Evolutionary conservation across 208 protist genomes (phyloP), one percentile per base, ranked within the genome.

Genomic region (Willaertia magna): DNA sequence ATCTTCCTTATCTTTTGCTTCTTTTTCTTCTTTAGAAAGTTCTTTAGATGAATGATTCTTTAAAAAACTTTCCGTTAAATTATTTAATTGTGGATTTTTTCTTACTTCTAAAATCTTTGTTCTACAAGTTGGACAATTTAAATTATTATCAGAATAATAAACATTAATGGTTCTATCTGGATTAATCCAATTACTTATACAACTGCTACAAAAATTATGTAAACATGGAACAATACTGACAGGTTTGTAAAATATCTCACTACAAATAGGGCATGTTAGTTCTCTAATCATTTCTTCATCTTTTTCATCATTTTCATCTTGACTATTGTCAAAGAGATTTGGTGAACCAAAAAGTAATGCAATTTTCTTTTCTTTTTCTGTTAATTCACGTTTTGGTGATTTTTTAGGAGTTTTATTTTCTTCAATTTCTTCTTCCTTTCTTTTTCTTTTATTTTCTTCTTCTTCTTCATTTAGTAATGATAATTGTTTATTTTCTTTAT

Each of bases 121-220:
- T 67, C 90, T 88, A 87, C 94, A 96, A 87, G 93, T 88, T 14
- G 92, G 89, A 84, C 94, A 96, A n/a, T 61, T 90, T 12, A 26
- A 85, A 55, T 87, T 87, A 0, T 87, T 86, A 6, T 26, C 55
- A 18, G 4, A 67, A 67, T 34, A 67, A 34, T 12, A 67, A 67
- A 34, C 34, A 34, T 47, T 40, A 75, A 42, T 75, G 43, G 4
- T 79, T 74, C 26, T 20, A 34, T 74, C n/a, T 34, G 55, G 55
- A 42, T 88, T 46, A n/a, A 95, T 22, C 91, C 92, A 94, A 47
- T 84, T 79, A 85, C 90, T 94, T 85, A 96, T 91, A 87, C 94
- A 96, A 16, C 87, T 82, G 4, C 92, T 91, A 84, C 94, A 96
- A 85, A 94, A 95, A 51, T 93, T 91, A 90, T 96, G 94, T 89